Base-by-base conservation (phyloP, 148 eudicot species). In the Linanthus parryae region DNA sequence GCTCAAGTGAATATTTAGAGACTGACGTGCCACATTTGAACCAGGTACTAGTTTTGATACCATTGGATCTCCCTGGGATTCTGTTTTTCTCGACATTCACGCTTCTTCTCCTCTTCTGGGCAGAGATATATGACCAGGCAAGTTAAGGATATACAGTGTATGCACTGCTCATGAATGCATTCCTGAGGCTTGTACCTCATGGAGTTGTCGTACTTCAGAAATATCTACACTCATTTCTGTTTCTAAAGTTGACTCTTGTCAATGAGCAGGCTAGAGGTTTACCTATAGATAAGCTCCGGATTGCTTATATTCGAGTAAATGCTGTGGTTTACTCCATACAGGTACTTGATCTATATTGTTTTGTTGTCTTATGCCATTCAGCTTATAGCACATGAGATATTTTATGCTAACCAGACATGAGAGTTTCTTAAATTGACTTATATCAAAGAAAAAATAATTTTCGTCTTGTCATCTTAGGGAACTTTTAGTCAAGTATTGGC, bases 91-190 rank as follows among this genome's bases (percentile, higher is more conserved):
- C 97, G 12, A 86, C 97, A 30, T 91, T 83, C 62, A 81, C 95
- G 21, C 98, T 91, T 27, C 95, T 91, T 56, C 84, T 86, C 59
- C 81, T 91, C 42, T 91, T 86, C 64, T 91, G 98, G 98, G 98
- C 98, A 25, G 89, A 83, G 69, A 83, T 86, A 26, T 86, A 86
- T 81, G 79, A 86, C 72, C 98, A 86, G 95, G 97, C 59, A 64
- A 67, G 66, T 51, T 45, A 56, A 51, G 37, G 1, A 35, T 39
- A 29, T 54, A 53, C 10, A 26, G 12, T 46, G 6, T 61, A 8
- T 28, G 11, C 36, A 2, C 54, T 31, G 5, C 36, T 4, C 31
- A 41, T 8, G 33, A 22, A 30, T 63, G 17, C 26, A 21, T n/a
- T 44, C 15, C 5, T 42, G 45, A 16, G 27, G 25, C 18, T 47